These are phyloP conservation scores for Mycena sanguinolenta DNA, from an alignment of 768 basidiomycete genomes.

Conservation along the genomic window DNA sequence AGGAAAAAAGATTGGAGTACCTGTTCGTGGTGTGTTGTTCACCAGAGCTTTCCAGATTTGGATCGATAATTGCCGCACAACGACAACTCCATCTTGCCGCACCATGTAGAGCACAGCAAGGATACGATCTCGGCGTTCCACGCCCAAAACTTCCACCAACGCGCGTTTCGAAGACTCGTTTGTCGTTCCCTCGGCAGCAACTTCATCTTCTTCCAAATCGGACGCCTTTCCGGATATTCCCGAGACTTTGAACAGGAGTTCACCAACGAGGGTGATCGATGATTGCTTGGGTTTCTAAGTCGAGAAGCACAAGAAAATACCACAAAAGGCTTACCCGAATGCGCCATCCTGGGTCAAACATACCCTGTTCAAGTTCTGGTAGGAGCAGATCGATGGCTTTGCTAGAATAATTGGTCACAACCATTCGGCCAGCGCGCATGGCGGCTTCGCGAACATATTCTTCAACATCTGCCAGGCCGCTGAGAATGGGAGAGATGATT, in stretches of 20 bases:
- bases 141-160: constrained; percentile 88
- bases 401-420: constrained; percentile 92
- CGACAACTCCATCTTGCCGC: constrained; percentile 91
- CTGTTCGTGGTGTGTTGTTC: constrained; percentile 92
- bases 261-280: constrained; percentile 95
- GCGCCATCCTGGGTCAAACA: constrained; percentile 96
- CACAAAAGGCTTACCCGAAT: constrained; percentile 78
- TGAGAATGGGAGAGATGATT: constrained; percentile 93
- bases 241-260: constrained; percentile 95
- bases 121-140: constrained; percentile 91
- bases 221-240: constrained; percentile 93
- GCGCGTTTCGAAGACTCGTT: constrained; percentile 89
- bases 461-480: constrained; percentile 91
- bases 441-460: constrained; percentile 98
- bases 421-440: constrained; percentile 99
- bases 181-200: constrained; percentile 67
- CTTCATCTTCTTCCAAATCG: constrained; percentile 81
- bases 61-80: constrained; percentile 91
- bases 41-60: constrained; percentile 99
- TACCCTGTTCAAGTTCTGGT: constrained; percentile 93
- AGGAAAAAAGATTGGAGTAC: constrained; percentile 54
- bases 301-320: not conserved
- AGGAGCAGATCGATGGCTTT: constrained; percentile 94
- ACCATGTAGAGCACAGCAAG: constrained; percentile 92
- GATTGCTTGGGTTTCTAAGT: constrained; percentile 73